Conservation (phyloP, 1,284 basidiomycete species). For the Leucoagaricus sp. region DNA sequence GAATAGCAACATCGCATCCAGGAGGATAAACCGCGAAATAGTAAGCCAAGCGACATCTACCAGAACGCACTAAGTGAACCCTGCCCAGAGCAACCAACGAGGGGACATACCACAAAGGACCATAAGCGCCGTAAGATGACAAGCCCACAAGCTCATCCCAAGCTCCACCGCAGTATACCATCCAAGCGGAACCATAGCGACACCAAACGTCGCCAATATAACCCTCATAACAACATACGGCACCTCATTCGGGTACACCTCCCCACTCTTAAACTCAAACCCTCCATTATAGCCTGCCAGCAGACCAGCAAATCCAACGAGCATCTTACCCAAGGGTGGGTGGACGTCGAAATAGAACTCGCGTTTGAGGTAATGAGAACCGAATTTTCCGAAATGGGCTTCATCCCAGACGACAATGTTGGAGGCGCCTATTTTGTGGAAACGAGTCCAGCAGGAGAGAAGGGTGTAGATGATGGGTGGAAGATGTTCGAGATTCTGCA, state of each 20-base stretch:
- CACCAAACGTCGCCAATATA: constrained; percentile 92
- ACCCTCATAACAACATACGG: constrained; percentile 96
- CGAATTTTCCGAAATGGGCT: constrained; percentile 98
- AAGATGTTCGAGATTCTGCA: constrained; percentile 83
- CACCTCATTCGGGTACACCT: constrained; percentile 80
- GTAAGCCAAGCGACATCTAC: constrained; percentile 95
- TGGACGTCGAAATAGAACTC: constrained; percentile 99
- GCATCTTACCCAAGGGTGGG: constrained; percentile 97
- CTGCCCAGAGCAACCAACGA: neutral
- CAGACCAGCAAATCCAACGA: constrained; percentile 92
- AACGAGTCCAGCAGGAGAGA: constrained; percentile 92
- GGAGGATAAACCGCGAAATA: constrained; percentile 95
- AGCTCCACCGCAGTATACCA: constrained; percentile 98
- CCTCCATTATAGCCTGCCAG: constrained; percentile 89
- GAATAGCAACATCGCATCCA: constrained; percentile 98
- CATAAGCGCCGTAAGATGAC: constrained; percentile 94
- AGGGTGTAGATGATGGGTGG: constrained; percentile 89
- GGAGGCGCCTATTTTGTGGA: constrained; percentile 90
- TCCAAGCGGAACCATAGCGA: constrained; percentile 92
- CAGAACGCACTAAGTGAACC: neutral
- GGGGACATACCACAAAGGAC: constrained; percentile 77
- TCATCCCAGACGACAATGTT: constrained; percentile 97
- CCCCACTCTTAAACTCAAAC: constrained; percentile 96
- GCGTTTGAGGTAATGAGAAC: constrained; percentile 94
- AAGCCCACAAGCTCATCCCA: constrained; percentile 87